A percentile compares a stretch with the other conserved stretches of the same genome.
Conservation (phyloP, 148 eudicot species). For the Nepenthes mirabilis region DNA sequence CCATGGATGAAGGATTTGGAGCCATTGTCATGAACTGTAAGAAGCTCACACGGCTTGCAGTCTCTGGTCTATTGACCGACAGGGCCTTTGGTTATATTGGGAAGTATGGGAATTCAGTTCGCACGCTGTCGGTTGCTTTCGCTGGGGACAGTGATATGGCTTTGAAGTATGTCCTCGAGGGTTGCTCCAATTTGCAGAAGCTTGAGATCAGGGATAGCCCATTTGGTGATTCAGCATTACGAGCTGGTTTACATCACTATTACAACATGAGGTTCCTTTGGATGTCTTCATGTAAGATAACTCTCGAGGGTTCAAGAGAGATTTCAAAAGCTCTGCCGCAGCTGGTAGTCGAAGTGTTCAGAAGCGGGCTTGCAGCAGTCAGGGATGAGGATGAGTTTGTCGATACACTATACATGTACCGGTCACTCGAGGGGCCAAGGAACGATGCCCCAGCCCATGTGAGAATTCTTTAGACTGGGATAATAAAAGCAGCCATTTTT, state of each 20-base stretch:
- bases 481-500: not conserved
- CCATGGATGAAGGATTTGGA: constrained; percentile 91
- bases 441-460: constrained; percentile 48
- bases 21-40: constrained; percentile 86
- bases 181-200: constrained; percentile 65
- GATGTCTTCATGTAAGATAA: constrained; percentile 62
- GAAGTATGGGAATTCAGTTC: constrained; percentile 50
- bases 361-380: constrained; percentile 13
- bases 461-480: constrained; percentile 26
- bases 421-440: constrained; percentile 70
- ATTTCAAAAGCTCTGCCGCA: constrained; percentile 45
- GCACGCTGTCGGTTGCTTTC: constrained; percentile 81
- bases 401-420: constrained; percentile 56
- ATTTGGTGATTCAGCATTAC: constrained; percentile 57
- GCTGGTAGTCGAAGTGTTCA: constrained; percentile 54
- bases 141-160: constrained; percentile 71
- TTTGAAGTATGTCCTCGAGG: constrained; percentile 57
- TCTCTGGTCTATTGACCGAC: constrained; percentile 70
- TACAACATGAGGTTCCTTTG: constrained; percentile 84
- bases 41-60: constrained; percentile 73
- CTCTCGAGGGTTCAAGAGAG: constrained; percentile 44
- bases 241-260: constrained; percentile 48
- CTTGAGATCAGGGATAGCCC: constrained; percentile 90
- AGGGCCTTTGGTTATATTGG: constrained; percentile 63
- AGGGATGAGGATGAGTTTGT: constrained; percentile 29